A percentile compares a stretch with the other conserved stretches of the same genome.
Evolutionary conservation across 176 grass and related monocot species (phyloP).

Genomic region (Aegilops longissima): DNA sequence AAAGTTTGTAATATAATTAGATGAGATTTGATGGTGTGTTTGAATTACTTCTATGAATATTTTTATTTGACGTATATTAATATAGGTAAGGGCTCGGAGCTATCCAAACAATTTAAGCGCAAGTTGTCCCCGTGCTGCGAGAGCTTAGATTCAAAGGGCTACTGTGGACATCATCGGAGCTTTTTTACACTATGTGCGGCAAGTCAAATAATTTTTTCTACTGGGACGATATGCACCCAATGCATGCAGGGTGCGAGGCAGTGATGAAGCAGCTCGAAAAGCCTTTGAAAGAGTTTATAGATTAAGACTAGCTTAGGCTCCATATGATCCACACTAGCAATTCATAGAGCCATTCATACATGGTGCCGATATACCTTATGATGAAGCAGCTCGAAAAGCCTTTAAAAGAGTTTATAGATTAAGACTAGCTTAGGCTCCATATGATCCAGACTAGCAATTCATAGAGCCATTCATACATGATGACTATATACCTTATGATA

Average conservation of each 20-base stretch:
- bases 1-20: not conserved
- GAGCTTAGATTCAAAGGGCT: not conserved
- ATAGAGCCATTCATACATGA: no score
- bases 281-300: not conserved
- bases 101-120: constrained; percentile 9
- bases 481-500: no score
- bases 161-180: constrained; percentile 1
- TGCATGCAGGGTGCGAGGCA: constrained; percentile 18
- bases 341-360: no score
- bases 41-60: not conserved
- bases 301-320: not conserved
- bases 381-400: no score
- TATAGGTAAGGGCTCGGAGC: not conserved
- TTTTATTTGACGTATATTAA: not conserved
- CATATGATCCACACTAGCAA: no score
- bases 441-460: no score
- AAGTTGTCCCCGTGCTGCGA: constrained; percentile 37
- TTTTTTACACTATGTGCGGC: not conserved
- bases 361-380: no score
- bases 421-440: no score
- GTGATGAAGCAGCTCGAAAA: not conserved
- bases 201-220: constrained; percentile 10
- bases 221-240: constrained; percentile 11
- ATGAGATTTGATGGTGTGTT: not conserved
- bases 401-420: no score